Conservation (phyloP, 176 grass and related monocot species). For the Sorghum bicolor region DNA sequence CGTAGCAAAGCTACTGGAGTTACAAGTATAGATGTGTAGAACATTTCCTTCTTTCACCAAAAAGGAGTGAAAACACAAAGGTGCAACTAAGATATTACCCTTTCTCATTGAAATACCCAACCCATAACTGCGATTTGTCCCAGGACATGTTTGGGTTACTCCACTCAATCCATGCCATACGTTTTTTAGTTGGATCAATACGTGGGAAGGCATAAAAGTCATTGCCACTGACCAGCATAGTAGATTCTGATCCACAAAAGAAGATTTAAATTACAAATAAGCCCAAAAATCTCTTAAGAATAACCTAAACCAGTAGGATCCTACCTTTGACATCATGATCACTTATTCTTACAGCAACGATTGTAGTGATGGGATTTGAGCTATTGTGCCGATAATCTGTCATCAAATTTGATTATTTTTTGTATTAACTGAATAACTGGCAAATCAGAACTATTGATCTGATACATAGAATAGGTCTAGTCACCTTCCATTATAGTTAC, state of each 20-base stretch:
- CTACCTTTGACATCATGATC: constrained; percentile 47
- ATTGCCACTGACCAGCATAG: constrained; percentile 55
- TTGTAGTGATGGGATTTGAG: constrained; percentile 54
- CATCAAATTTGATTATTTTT: neutral
- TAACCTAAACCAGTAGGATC: neutral
- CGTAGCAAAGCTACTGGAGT: neutral
- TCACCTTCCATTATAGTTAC: constrained; percentile 88
- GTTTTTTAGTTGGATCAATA: constrained; percentile 57
- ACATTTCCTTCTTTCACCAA: neutral
- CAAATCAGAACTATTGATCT: neutral
- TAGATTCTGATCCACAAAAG: constrained; percentile 54
- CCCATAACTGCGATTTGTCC: constrained; percentile 83
- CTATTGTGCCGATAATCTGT: constrained; percentile 61
- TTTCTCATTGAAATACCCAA: constrained; percentile 71
- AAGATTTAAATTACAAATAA: neutral
- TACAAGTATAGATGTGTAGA: neutral
- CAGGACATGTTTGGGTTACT: constrained; percentile 76
- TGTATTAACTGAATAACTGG: neutral
- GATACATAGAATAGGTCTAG: neutral
- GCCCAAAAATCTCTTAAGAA: neutral
- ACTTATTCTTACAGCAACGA: constrained; percentile 48
- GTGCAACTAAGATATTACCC: constrained; percentile 54
- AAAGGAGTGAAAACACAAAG: constrained; percentile 1
- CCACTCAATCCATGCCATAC: constrained; percentile 86
- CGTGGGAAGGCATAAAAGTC: constrained; percentile 93